Evolutionary conservation across 1,284 basidiomycete species (phyloP).

Genomic region (Tilletia caries): DNA sequence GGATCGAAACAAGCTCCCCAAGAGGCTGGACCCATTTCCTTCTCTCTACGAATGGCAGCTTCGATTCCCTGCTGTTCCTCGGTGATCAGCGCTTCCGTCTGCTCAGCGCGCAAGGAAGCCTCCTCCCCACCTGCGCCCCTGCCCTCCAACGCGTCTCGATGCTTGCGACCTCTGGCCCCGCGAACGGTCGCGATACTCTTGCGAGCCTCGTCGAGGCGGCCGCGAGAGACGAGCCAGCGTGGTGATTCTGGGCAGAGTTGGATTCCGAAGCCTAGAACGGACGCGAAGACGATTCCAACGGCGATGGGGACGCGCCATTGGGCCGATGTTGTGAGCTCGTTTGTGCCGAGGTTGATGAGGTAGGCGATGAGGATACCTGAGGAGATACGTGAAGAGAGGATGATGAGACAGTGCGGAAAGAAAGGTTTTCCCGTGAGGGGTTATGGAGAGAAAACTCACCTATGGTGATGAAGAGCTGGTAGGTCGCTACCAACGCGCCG

Average conservation of each 20-base stretch:
- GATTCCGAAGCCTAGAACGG: slow-evolving; percentile 67
- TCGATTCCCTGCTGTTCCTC: slow-evolving; percentile 49
- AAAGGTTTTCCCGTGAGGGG: too few species aligned
- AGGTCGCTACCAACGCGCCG: slow-evolving; percentile 67
- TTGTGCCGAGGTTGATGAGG: slow-evolving; percentile 52
- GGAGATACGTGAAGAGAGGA: slow-evolving; percentile 64
- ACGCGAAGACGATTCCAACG: slow-evolving; percentile 68
- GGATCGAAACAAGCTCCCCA: slow-evolving; percentile 49
- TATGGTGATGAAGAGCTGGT: slow-evolving; percentile 58
- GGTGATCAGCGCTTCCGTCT: slow-evolving; percentile 42
- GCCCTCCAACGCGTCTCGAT: slow-evolving; percentile 57
- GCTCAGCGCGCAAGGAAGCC: slow-evolving; percentile 43
- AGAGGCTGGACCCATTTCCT: slow-evolving; percentile 24
- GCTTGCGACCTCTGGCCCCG: slow-evolving; percentile 56
- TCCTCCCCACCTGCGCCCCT: slow-evolving; percentile 51
- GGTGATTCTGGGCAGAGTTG: slow-evolving; percentile 73
- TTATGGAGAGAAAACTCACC: background rate
- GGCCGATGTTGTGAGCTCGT: slow-evolving; percentile 42
- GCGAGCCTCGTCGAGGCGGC: slow-evolving; percentile 61
- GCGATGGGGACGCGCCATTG: slow-evolving; percentile 70
- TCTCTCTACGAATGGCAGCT: slow-evolving; percentile 28
- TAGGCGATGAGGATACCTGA: slow-evolving; percentile 74
- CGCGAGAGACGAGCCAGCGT: slow-evolving; percentile 63
- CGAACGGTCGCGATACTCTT: slow-evolving; percentile 62
- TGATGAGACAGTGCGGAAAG: too few species aligned